A percentile compares a stretch with the other conserved stretches of the same genome.
phyloP scores from a whole-genome alignment of 2,329 filamentous ascomycete species.

The Aspergillus alliaceus region DNA sequence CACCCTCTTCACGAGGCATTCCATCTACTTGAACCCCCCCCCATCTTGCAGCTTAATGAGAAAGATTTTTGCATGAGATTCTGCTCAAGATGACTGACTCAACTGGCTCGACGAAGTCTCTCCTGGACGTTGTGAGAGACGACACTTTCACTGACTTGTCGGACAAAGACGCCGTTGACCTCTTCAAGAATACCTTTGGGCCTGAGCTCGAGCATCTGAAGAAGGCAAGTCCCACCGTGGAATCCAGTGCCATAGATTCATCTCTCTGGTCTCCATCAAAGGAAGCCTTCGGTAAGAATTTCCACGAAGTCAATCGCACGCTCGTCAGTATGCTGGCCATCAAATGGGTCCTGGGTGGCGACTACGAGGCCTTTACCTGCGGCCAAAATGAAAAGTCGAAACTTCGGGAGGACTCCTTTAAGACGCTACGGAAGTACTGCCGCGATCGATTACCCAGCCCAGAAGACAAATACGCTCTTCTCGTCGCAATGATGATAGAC shows the following conservation, averaged over 20 bases:
- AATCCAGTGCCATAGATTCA: not conserved
- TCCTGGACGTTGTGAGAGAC: not conserved
- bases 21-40: not conserved
- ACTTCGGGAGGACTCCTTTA: constrained; percentile 31
- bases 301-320: constrained; percentile 41
- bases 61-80: too few species aligned
- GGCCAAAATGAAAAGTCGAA: constrained; percentile 25
- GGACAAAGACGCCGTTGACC: not conserved
- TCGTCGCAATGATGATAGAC: constrained; percentile 38
- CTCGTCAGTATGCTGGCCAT: constrained; percentile 37
- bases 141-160: not conserved
- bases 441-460: constrained; percentile 11
- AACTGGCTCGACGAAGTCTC: not conserved
- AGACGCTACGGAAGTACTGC: constrained; percentile 26
- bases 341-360: constrained; percentile 37
- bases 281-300: constrained; percentile 22
- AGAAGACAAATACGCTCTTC: constrained; percentile 29
- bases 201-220: constrained; percentile 3
- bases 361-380: constrained; percentile 34
- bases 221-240: constrained; percentile 8
- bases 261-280: constrained; percentile 2
- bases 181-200: not conserved
- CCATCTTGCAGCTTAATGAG: too few species aligned
- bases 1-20: too few species aligned
- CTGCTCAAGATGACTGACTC: not conserved